phyloP scores from a whole-genome alignment of 441 rosid genomes.

The Erodium moschatum region DNA sequence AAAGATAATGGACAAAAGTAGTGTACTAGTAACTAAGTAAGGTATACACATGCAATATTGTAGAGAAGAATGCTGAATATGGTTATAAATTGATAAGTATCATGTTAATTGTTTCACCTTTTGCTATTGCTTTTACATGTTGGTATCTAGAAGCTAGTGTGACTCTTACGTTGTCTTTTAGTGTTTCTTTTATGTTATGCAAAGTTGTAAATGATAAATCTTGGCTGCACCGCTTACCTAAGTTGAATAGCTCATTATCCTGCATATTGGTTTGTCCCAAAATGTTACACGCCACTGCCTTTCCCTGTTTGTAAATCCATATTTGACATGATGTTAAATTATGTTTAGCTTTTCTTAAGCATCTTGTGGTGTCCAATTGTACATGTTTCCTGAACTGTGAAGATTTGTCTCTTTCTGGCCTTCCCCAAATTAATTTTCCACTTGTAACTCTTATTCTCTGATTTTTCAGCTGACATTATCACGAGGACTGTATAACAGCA shows the following conservation, averaged over 20 bases:
- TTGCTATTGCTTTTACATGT: neutral
- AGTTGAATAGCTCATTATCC: neutral
- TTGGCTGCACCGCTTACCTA: neutral
- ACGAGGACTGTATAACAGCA: slow-evolving; percentile 27
- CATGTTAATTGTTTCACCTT: neutral
- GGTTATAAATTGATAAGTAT: neutral
- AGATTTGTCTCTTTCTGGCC: slow-evolving; percentile 12
- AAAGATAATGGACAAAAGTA: neutral
- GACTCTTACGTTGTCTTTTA: neutral
- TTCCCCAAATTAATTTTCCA: slow-evolving; percentile 10
- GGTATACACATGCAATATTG: neutral
- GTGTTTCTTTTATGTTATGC: neutral
- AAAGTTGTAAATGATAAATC: neutral
- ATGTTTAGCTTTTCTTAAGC: slow-evolving; percentile 2
- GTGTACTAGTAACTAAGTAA: neutral
- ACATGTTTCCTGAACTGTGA: slow-evolving; percentile 15
- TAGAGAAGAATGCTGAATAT: neutral
- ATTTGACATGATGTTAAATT: neutral
- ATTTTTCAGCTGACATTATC: slow-evolving; percentile 35
- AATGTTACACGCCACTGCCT: neutral
- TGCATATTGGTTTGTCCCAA: neutral
- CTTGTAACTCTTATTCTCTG: slow-evolving; percentile 14
- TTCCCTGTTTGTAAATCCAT: slow-evolving; percentile 1
- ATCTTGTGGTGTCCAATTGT: slow-evolving; percentile 8
- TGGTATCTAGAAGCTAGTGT: neutral